These are phyloP conservation scores for Santalum album DNA, from an alignment of 164 flowering plant genomes.

Conservation along the genomic window DNA sequence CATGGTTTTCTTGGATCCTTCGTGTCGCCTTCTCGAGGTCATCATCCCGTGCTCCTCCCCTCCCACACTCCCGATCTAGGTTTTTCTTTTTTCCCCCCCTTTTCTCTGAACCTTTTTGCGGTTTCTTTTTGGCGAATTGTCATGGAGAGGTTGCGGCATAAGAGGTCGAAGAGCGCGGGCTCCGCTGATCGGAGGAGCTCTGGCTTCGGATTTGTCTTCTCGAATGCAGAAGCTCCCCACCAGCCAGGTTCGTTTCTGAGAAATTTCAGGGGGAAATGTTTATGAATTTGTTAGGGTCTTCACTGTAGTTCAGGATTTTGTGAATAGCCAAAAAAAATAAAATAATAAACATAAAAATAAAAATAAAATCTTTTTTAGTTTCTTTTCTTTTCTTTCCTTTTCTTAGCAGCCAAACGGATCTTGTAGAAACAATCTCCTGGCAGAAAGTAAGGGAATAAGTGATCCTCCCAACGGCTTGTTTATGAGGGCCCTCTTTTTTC, in stretches of 20 bases:
- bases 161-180: conserved; percentile 13
- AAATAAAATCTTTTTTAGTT: too few relatives aligned
- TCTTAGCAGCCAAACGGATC: conserved; percentile 1
- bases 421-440: too few relatives aligned
- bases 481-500: background rate
- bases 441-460: too few relatives aligned
- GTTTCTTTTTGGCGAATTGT: conserved; percentile 4
- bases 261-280: conserved; percentile 2
- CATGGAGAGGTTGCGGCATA: conserved; percentile 25
- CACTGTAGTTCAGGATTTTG: background rate
- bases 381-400: background rate
- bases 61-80: conserved; percentile 17
- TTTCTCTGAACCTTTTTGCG: too few relatives aligned
- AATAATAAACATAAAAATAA: background rate
- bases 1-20: conserved; percentile 17
- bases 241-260: conserved; percentile 16
- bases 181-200: conserved; percentile 11
- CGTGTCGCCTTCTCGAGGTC: background rate
- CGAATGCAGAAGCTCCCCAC: background rate
- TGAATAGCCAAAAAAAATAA: too few relatives aligned
- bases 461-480: background rate
- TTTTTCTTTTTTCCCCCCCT: conserved; percentile 9
- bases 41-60: background rate
- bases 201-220: background rate
- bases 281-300: background rate